Evolutionary conservation across 2,329 filamentous ascomycete species (phyloP).

Genomic region (Proliferodiscus dingleyae): DNA sequence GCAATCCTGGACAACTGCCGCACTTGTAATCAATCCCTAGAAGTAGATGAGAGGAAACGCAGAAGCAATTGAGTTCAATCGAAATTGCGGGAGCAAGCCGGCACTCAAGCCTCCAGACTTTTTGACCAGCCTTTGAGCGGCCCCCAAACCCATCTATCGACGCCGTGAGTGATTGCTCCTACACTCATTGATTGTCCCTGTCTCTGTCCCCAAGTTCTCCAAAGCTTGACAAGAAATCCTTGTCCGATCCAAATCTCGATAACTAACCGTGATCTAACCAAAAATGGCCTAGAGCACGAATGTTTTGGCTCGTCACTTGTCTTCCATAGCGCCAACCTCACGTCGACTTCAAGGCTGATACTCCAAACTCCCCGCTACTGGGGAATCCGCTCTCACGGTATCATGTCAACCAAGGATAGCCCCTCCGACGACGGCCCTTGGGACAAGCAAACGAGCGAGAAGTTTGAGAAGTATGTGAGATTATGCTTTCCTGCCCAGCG

Average conservation of each 20-base stretch:
- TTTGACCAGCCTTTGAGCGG: too few relatives aligned
- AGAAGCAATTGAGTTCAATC: too few relatives aligned
- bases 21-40: too few relatives aligned
- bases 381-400: background rate
- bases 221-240: too few relatives aligned
- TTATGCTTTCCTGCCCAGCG: background rate
- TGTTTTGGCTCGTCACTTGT: background rate
- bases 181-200: too few relatives aligned
- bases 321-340: background rate
- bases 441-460: slow-evolving; percentile 54
- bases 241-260: background rate
- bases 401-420: slow-evolving; percentile 25
- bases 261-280: background rate
- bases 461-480: slow-evolving; percentile 56
- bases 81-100: too few relatives aligned
- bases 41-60: too few relatives aligned
- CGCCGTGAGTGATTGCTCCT: too few relatives aligned
- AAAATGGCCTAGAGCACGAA: background rate
- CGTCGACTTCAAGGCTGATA: slow-evolving; percentile 6
- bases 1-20: too few relatives aligned
- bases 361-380: background rate
- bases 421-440: slow-evolving; percentile 38
- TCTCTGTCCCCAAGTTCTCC: too few relatives aligned
- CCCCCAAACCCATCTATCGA: too few relatives aligned
- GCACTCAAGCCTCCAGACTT: too few relatives aligned